Percentiles rank a stretch among this genome's conserved stretches.
These are phyloP conservation scores for Aspergillus sp. DNA, from an alignment of 2,329 filamentous ascomycete species.

Conservation along the genomic window DNA sequence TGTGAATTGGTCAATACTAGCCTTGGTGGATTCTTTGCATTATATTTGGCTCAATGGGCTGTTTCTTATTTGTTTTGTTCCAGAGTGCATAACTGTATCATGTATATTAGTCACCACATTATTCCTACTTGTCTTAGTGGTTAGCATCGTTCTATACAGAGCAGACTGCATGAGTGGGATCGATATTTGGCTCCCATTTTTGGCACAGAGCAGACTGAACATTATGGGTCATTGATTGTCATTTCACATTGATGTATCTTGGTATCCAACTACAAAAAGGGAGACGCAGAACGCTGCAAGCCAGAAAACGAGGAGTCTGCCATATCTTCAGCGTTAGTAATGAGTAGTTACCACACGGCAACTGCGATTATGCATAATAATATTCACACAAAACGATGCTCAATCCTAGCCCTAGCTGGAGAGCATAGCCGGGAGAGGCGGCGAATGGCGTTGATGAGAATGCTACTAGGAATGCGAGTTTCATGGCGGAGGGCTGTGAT, in stretches of 20 bases:
- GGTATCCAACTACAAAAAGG: conserved; percentile 1
- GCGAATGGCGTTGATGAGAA: not conserved
- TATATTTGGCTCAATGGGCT: not conserved
- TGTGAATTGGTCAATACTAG: not conserved
- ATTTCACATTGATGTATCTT: conserved; percentile 2
- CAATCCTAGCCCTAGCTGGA: not conserved
- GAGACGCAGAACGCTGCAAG: not conserved
- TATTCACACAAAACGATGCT: not conserved
- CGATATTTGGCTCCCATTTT: not conserved
- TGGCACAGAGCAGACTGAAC: not conserved
- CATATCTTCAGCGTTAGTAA: not conserved
- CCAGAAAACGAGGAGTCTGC: not conserved
- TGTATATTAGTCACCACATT: conserved; percentile 4
- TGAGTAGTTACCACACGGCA: no score
- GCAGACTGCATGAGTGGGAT: not conserved
- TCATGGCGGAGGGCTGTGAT: not conserved
- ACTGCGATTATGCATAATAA: not conserved
- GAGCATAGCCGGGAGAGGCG: not conserved
- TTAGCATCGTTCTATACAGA: not conserved
- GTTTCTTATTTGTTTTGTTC: not conserved
- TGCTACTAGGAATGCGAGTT: not conserved
- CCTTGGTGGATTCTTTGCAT: not conserved
- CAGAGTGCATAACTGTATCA: conserved; percentile 1
- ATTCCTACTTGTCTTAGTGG: not conserved
- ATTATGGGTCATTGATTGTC: not conserved